Evolutionary conservation across 768 basidiomycete species (phyloP), one percentile per base, ranked within the genome.

Genomic region (Fibroporia radiculosa): DNA sequence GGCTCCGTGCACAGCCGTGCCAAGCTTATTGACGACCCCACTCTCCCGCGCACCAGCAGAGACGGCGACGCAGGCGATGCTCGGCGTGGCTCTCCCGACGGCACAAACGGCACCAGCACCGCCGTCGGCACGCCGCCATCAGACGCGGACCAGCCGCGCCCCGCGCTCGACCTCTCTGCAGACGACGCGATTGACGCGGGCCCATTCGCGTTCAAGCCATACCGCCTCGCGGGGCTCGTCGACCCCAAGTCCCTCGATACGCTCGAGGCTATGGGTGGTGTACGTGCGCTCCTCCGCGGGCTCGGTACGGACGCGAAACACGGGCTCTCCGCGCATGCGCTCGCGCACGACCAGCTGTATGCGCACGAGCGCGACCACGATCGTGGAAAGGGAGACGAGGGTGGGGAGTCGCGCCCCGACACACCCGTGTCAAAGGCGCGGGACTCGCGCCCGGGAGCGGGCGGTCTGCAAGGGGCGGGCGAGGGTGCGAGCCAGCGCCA

Each of bases 241-340:
- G 93, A 98, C 59, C 92, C 93, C 7, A 97, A 96, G 66, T 82
- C 70, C 50, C 51, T 93, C 10, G 73, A 82, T 2, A 60, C 71
- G 12, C 73, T 99, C 25, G 68, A 68, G 14, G 63, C 62, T 10
- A 70, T 95, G 27, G 93, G 92, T 16, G 96, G 96, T 32, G 67
- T 74, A 6, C 53, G 69, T 0, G 78, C 73, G 6, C 58, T 98
- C 11, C 64, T 95, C 11, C 64, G 66, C 1, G 84, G 89, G 4
- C 75, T 98, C 6, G 89, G 89, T 11, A 83, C 88, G 0, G 65
- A 85, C 50, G 54, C 62, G 2, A 66, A 71, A 3, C 65, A 50
- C 20, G 84, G 86, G 12, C 61, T 74, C 4, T 45, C 43, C 29
- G 42, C 12, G 27, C 45, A 42, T 14, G 45, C 56, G 3, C 40